Percentiles rank a stretch among this genome's conserved stretches.
These are phyloP conservation scores for Orychophragmus violaceus DNA, from an alignment of 345 rosid genomes.

Conservation along the genomic window DNA sequence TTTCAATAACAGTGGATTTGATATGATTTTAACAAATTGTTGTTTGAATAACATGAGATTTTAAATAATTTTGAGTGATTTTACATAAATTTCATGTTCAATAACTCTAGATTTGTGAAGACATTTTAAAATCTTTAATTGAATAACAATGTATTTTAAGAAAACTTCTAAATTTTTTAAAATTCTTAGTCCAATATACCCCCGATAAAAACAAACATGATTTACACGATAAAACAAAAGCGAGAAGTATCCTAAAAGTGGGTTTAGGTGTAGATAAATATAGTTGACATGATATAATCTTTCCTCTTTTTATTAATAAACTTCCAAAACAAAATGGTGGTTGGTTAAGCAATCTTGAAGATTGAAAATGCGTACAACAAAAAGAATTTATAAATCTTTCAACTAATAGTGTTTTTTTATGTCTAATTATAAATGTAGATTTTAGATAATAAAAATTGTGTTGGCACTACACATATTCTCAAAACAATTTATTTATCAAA, in stretches of 20 bases:
- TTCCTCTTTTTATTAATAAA: neutral
- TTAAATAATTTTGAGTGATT: no score
- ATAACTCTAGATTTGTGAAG: no score
- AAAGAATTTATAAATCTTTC: neutral
- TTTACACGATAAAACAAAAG: neutral
- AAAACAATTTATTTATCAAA: neutral
- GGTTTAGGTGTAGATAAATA: conserved; percentile 18
- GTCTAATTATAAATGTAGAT: neutral
- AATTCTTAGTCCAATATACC: no score
- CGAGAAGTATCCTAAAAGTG: conserved; percentile 13
- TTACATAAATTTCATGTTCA: no score
- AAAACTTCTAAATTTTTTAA: no score
- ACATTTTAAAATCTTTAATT: no score
- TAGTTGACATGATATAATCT: neutral
- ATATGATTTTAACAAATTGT: no score
- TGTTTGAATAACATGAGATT: no score
- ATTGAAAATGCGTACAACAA: neutral
- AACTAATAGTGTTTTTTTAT: neutral
- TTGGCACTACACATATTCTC: neutral
- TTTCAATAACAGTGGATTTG: no score
- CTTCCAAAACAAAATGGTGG: conserved; percentile 9
- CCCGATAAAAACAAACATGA: neutral
- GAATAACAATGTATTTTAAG: no score
- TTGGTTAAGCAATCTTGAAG: conserved; percentile 20
- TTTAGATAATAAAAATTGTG: neutral